Evolutionary conservation across 306 rosid genomes (phyloP).

Genomic region (Sindora glabra): DNA sequence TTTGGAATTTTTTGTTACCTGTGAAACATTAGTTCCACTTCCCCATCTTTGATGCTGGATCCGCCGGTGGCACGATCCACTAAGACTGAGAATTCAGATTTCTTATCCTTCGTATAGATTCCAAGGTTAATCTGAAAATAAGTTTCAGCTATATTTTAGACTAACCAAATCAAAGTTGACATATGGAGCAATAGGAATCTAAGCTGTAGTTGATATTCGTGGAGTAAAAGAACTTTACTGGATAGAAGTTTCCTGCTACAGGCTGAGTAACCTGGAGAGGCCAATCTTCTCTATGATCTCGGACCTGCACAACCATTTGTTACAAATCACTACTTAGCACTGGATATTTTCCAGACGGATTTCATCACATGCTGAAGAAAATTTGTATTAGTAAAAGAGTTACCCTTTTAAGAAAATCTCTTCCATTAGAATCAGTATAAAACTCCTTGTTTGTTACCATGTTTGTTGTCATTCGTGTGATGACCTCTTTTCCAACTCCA

Average conservation of each 20-base stretch:
- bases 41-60: constrained; percentile 72
- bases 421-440: constrained; percentile 82
- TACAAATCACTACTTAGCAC: constrained; percentile 3
- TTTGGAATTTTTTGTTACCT: constrained; percentile 37
- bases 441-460: constrained; percentile 73
- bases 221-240: constrained; percentile 41
- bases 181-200: background rate
- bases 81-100: constrained; percentile 71
- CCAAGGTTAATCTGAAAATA: constrained; percentile 72
- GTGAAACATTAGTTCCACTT: constrained; percentile 85
- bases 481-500: constrained; percentile 77
- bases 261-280: constrained; percentile 71
- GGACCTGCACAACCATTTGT: constrained; percentile 45
- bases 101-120: constrained; percentile 52
- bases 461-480: constrained; percentile 61
- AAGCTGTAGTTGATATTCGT: background rate
- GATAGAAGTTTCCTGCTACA: constrained; percentile 87
- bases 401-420: constrained; percentile 89
- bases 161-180: background rate
- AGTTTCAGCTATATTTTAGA: background rate
- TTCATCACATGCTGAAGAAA: background rate
- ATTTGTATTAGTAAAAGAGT: background rate
- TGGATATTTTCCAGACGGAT: background rate
- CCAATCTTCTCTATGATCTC: constrained; percentile 76
- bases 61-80: constrained; percentile 92